phyloP scores from a whole-genome alignment of 768 basidiomycete genomes.

The Leccinum uliginosum region DNA sequence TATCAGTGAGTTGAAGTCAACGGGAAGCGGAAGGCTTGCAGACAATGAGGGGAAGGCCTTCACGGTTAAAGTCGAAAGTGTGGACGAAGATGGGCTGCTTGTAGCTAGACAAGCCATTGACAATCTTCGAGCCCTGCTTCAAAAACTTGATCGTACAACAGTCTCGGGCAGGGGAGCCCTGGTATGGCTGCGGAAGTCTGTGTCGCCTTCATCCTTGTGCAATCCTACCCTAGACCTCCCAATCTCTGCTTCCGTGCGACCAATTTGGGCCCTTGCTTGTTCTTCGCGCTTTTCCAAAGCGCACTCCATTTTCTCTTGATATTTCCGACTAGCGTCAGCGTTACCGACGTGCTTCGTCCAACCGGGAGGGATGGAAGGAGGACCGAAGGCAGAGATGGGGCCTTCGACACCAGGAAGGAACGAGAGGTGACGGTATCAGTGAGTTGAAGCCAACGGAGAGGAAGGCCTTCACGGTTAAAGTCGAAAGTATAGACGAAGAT shows the following conservation, averaged over 20 bases:
- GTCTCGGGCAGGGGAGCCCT: slow-evolving; percentile 6
- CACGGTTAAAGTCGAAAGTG: too few species aligned
- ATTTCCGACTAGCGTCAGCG: slow-evolving; percentile 33
- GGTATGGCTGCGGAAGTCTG: slow-evolving; percentile 67
- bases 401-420: background rate
- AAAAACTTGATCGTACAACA: too few species aligned
- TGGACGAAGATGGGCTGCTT: too few species aligned
- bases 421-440: background rate
- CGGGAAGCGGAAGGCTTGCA: too few species aligned
- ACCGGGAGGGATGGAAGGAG: slow-evolving; percentile 70
- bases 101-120: too few species aligned
- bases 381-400: slow-evolving; percentile 27
- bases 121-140: too few species aligned
- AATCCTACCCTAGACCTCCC: slow-evolving; percentile 65
- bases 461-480: too few species aligned
- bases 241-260: slow-evolving; percentile 65
- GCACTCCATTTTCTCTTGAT: slow-evolving; percentile 62
- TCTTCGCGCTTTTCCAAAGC: slow-evolving; percentile 83
- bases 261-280: slow-evolving; percentile 66
- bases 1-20: too few species aligned
- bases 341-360: slow-evolving; percentile 88
- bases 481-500: slow-evolving; percentile 91
- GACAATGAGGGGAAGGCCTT: too few species aligned
- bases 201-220: slow-evolving; percentile 74
- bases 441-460: too few species aligned